A percentile compares a stretch with the other conserved stretches of the same genome.
phyloP scores from a whole-genome alignment of 2,329 filamentous ascomycete genomes.

The Ploettnerulaceae sp. region DNA sequence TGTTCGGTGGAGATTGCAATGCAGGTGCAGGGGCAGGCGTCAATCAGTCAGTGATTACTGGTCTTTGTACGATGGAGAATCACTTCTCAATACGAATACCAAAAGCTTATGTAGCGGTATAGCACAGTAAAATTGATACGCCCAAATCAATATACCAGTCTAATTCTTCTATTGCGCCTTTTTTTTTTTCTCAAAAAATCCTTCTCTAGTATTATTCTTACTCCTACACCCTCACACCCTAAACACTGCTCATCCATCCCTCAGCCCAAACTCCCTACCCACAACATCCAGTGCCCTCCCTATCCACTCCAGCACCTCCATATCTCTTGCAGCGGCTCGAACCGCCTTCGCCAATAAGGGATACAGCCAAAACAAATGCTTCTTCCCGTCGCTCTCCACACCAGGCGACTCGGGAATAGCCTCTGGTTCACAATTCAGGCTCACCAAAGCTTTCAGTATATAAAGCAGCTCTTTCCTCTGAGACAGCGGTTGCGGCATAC shows the following conservation, averaged over 20 bases:
- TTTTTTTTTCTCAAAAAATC: not conserved
- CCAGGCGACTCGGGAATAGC: constrained; percentile 57
- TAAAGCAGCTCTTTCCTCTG: constrained; percentile 76
- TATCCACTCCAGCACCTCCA: constrained; percentile 52
- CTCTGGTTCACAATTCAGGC: constrained; percentile 62
- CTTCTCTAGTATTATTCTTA: no score
- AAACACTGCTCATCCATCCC: no score
- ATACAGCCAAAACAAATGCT: constrained; percentile 77
- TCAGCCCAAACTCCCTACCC: constrained; percentile 47
- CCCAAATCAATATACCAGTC: constrained; percentile 5
- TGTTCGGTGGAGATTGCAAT: constrained; percentile 7
- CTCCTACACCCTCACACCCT: no score
- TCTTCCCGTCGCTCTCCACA: constrained; percentile 55
- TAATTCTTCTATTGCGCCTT: constrained; percentile 1
- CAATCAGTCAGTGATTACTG: not conserved
- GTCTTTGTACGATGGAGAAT: constrained; percentile 14
- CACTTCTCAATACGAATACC: constrained; percentile 17
- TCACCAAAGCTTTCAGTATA: constrained; percentile 61
- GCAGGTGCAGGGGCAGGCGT: constrained; percentile 13
- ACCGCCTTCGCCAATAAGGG: constrained; percentile 66
- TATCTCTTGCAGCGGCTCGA: constrained; percentile 57
- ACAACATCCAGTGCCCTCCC: constrained; percentile 58
- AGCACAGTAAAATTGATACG: constrained; percentile 12
- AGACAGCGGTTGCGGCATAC: constrained; percentile 80
- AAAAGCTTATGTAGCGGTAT: constrained; percentile 4